phyloP scores from a whole-genome alignment of 345 rosid genomes.

The Hibiscus syriacus region DNA sequence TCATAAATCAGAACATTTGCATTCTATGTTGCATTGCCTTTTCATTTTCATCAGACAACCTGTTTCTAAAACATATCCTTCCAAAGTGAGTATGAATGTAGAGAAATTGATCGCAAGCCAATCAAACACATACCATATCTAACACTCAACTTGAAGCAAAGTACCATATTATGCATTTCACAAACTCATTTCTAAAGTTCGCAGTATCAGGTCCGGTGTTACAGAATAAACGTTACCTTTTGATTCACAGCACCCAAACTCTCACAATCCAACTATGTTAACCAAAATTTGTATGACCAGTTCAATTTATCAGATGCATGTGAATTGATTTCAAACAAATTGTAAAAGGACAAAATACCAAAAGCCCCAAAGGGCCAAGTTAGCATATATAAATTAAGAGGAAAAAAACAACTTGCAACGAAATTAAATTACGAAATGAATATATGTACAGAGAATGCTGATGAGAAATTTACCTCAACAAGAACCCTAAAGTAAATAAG shows the following conservation, averaged over 20 bases:
- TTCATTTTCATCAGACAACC: neutral
- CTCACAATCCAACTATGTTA: neutral
- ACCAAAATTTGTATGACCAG: neutral
- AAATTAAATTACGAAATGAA: neutral
- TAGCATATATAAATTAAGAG: neutral
- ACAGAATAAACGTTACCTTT: neutral
- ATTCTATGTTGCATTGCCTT: too few relatives aligned
- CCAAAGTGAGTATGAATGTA: neutral
- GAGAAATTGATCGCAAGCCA: neutral
- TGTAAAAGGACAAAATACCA: neutral
- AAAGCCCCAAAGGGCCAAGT: neutral
- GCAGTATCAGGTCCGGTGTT: neutral
- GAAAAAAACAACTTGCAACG: neutral
- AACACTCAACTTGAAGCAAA: neutral
- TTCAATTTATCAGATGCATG: neutral
- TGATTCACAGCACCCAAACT: neutral
- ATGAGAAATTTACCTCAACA: constrained; percentile 56
- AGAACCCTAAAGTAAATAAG: constrained; percentile 69
- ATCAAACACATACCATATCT: neutral
- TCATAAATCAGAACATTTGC: neutral
- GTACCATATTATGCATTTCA: neutral
- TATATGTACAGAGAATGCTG: neutral
- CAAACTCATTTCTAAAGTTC: neutral
- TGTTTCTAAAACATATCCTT: neutral
- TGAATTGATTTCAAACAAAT: neutral